Conservation (phyloP, 148 eudicot species). For the Arctostaphylos glauca region DNA sequence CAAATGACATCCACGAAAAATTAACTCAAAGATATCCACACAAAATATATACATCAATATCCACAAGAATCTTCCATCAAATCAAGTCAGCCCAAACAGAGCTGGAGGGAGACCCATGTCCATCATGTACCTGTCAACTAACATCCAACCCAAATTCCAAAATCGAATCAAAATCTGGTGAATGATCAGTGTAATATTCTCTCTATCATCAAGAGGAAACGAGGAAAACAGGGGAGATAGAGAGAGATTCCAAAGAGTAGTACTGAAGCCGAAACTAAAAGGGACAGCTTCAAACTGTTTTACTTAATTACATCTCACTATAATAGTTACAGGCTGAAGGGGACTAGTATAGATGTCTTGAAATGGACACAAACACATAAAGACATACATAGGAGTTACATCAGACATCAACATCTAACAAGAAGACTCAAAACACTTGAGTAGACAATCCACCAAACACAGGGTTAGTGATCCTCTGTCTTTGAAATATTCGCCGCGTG, state of each 20-base stretch:
- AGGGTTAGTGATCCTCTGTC: background rate
- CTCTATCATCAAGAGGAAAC: background rate
- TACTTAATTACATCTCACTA: background rate
- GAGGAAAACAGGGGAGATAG: background rate
- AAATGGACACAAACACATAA: background rate
- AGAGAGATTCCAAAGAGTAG: background rate
- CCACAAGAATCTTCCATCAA: constrained; percentile 36
- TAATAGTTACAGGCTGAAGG: background rate
- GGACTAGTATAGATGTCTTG: background rate
- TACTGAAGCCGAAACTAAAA: constrained; percentile 21
- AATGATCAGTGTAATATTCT: background rate
- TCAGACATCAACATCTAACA: constrained; percentile 1
- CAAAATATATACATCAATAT: constrained; percentile 7
- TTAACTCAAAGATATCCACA: background rate
- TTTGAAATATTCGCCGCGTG: background rate
- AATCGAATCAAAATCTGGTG: constrained; percentile 18
- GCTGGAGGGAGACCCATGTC: constrained; percentile 25
- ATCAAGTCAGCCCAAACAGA: constrained; percentile 20
- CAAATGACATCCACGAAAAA: constrained; percentile 11
- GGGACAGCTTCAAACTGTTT: constrained; percentile 22
- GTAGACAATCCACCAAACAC: background rate
- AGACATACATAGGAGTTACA: background rate
- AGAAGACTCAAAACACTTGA: background rate
- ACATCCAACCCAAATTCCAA: constrained; percentile 1
- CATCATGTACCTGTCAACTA: constrained; percentile 13